Conservation (phyloP, 2,329 filamentous ascomycete genomes). For the Orbilia brochopaga region DNA sequence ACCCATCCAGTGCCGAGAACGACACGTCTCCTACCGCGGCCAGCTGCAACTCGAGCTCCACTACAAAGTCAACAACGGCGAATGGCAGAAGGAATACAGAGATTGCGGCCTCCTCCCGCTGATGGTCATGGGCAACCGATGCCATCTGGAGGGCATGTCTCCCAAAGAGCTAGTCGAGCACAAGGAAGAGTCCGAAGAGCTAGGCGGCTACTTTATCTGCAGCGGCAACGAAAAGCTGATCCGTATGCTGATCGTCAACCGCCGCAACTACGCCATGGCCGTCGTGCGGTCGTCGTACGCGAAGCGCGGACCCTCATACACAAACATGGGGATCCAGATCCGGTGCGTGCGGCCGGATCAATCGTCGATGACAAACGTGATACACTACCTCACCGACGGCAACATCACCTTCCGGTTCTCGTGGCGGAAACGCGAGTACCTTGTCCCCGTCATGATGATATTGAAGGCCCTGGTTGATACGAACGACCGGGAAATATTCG, state of each 20-base stretch:
- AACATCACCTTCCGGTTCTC: slow-evolving; percentile 98
- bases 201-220: slow-evolving; percentile 95
- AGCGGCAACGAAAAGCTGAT: slow-evolving; percentile 98
- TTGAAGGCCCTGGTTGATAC: slow-evolving; percentile 94
- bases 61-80: slow-evolving; percentile 83
- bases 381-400: slow-evolving; percentile 94
- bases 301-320: slow-evolving; percentile 85
- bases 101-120: slow-evolving; percentile 89
- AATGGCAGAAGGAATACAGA: slow-evolving; percentile 79
- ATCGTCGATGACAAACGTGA: slow-evolving; percentile 94
- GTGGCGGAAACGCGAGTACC: slow-evolving; percentile 95
- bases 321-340: slow-evolving; percentile 86
- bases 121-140: slow-evolving; percentile 84
- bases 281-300: slow-evolving; percentile 89
- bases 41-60: slow-evolving; percentile 82
- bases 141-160: slow-evolving; percentile 84
- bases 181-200: slow-evolving; percentile 94
- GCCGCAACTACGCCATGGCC: slow-evolving; percentile 92
- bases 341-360: slow-evolving; percentile 95
- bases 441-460: slow-evolving; percentile 96
- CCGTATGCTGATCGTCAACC: slow-evolving; percentile 85
- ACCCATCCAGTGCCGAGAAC: slow-evolving; percentile 72
- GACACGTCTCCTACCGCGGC: slow-evolving; percentile 88
- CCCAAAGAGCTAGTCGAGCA: slow-evolving; percentile 80
- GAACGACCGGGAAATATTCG: slow-evolving; percentile 94